Conservation (phyloP, 371 early-diverging fungal species). For the Zychaea mexicana region DNA sequence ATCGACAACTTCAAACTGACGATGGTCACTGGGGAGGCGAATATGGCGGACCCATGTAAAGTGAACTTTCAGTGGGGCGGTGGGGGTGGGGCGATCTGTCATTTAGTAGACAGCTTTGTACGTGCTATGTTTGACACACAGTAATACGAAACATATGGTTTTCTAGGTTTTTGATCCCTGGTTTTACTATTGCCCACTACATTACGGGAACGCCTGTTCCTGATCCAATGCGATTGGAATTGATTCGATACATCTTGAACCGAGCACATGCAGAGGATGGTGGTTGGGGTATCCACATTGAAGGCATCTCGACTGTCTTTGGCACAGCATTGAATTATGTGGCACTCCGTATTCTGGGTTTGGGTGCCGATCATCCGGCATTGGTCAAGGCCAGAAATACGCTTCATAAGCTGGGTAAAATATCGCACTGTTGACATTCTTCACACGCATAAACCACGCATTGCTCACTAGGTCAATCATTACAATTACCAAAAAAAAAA, state of each 20-base stretch:
- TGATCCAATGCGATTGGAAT: slow-evolving; percentile 69
- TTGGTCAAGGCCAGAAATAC: slow-evolving; percentile 82
- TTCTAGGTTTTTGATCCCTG: slow-evolving; percentile 89
- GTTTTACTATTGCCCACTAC: slow-evolving; percentile 84
- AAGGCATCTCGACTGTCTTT: slow-evolving; percentile 91
- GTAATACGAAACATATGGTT: neutral
- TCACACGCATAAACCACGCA: neutral
- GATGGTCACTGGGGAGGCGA: slow-evolving; percentile 98
- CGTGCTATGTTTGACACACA: neutral
- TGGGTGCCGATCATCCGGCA: slow-evolving; percentile 86
- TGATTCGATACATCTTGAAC: slow-evolving; percentile 88
- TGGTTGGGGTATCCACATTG: slow-evolving; percentile 97
- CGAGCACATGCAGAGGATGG: slow-evolving; percentile 85
- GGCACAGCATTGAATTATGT: slow-evolving; percentile 96
- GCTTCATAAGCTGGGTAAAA: slow-evolving; percentile 78
- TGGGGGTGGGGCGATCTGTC: neutral
- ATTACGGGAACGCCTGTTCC: slow-evolving; percentile 73
- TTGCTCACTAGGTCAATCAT: neutral
- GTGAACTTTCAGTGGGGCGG: neutral
- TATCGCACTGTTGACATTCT: neutral
- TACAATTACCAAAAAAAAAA: neutral
- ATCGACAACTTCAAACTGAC: slow-evolving; percentile 83
- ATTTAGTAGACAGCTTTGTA: neutral
- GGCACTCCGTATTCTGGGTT: slow-evolving; percentile 85
- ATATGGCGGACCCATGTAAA: slow-evolving; percentile 93